Evolutionary conservation across 2,329 filamentous ascomycete genomes (phyloP).

Genomic region (Paracoccidioides brasiliensis): DNA sequence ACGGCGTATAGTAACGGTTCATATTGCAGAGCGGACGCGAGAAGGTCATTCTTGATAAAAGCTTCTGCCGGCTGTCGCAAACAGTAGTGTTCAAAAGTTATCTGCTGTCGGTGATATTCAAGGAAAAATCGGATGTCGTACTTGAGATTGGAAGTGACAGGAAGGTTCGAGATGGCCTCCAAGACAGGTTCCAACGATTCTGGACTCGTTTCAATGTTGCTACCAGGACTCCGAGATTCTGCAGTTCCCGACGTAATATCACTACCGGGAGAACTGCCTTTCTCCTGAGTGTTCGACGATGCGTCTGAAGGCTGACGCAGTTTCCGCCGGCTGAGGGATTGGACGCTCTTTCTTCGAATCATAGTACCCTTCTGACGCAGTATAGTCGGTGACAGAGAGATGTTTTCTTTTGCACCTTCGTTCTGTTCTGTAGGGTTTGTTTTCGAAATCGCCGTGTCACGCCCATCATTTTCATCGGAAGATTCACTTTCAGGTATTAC

Average conservation of each 20-base stretch:
- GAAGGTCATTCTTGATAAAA: conserved; percentile 60
- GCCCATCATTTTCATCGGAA: conserved; percentile 35
- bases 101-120: conserved; percentile 61
- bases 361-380: conserved; percentile 12
- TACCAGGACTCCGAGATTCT: conserved; percentile 22
- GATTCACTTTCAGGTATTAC: conserved; percentile 37
- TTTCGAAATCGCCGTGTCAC: conserved; percentile 28
- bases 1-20: conserved; percentile 77
- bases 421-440: conserved; percentile 26
- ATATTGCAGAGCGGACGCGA: conserved; percentile 60
- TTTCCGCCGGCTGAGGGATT: conserved; percentile 17
- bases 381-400: conserved; percentile 15
- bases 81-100: conserved; percentile 73
- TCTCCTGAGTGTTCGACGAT: conserved; percentile 29
- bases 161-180: conserved; percentile 14
- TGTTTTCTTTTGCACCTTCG: conserved; percentile 26
- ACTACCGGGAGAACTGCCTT: conserved; percentile 39
- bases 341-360: conserved; percentile 19
- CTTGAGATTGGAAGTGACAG: conserved; percentile 27
- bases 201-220: conserved; percentile 4
- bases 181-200: conserved; percentile 8
- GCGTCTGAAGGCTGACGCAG: conserved; percentile 19
- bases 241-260: conserved; percentile 31
- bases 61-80: conserved; percentile 55
- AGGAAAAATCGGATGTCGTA: conserved; percentile 66